Evolutionary conservation across 345 rosid genomes (phyloP), one percentile per base, ranked within the genome.

Genomic region (Citrus trifoliata): DNA sequence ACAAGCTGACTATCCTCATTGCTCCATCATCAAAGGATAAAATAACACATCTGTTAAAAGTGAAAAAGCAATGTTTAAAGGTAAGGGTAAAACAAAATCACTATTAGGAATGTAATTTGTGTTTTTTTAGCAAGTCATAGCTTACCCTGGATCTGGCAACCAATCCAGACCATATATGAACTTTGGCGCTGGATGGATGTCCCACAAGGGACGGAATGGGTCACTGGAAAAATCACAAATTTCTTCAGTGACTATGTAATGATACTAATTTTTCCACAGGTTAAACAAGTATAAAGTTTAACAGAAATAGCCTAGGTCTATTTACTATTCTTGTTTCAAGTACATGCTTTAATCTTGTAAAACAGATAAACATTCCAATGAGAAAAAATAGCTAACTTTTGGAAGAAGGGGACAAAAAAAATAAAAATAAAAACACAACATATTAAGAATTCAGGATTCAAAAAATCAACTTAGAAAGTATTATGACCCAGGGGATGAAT

Each of bases 141-240:
- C 55, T 40, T 82, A 96, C 98, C 86, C 89, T 83, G 97, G 97
- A 80, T 94, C 90, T 79, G 82, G 83, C 58, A 85, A 82, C 98
- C 98, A 96, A 78, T 93, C 95, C 77, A 94, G 73, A 78, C 92
- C 86, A 78, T 90, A 90, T 55, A 94, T 88, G 80, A 90, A 86
- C 84, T 85, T 90, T 58, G 91, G 90, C 9, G 82, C 84, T 2
- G 92, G 89, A 76, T 88, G 95, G 78, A 91, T 68, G 53, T 91
- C 91, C 98, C 98, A 96, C 66, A 94, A 71, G 70, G 97, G 95
- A 62, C 86, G 93, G 83, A 87, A 93, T 21, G 94, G 97, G 86
- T 94, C 97, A 71, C 98, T 96, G 89, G 81, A 88, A 84, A 70
- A 76, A 55, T 62, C 80, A 28, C 5, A 55, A 76, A 80, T 28